Conservation (phyloP, 495 filamentous ascomycete species). For the Penicillium tannophilum region DNA sequence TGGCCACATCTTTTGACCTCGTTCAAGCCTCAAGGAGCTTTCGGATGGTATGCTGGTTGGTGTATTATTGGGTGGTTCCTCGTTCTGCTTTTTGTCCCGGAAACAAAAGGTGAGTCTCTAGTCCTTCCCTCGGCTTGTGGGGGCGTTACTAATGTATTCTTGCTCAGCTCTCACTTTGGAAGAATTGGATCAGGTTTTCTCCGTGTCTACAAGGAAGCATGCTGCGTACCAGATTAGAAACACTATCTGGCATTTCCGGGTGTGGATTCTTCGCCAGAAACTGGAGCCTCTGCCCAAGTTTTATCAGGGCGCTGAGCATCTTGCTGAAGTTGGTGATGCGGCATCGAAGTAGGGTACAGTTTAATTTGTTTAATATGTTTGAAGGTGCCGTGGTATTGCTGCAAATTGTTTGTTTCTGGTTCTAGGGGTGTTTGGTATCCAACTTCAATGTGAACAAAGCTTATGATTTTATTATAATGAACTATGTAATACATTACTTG, state of each 20-base stretch:
- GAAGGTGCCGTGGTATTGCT: too few species aligned
- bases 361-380: background rate
- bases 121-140: background rate
- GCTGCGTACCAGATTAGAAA: slow-evolving; percentile 50
- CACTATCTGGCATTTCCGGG: slow-evolving; percentile 53
- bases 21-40: slow-evolving; percentile 58
- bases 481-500: too few species aligned
- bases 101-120: slow-evolving; percentile 52
- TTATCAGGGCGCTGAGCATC: slow-evolving; percentile 40
- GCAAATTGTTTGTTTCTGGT: too few species aligned
- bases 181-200: slow-evolving; percentile 57
- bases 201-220: slow-evolving; percentile 51
- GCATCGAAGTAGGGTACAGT: slow-evolving; percentile 3
- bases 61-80: slow-evolving; percentile 54
- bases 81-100: slow-evolving; percentile 57
- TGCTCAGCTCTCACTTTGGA: slow-evolving; percentile 48
- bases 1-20: slow-evolving; percentile 52
- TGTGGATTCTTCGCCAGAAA: slow-evolving; percentile 52
- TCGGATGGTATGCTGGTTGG: slow-evolving; percentile 64
- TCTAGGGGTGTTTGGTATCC: too few species aligned
- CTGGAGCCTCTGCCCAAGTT: slow-evolving; percentile 47
- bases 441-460: too few species aligned
- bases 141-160: background rate
- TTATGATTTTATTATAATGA: too few species aligned
- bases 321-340: slow-evolving; percentile 39